Evolutionary conservation across 805 yeast species (phyloP).

Genomic region (Yarrowia sp.): DNA sequence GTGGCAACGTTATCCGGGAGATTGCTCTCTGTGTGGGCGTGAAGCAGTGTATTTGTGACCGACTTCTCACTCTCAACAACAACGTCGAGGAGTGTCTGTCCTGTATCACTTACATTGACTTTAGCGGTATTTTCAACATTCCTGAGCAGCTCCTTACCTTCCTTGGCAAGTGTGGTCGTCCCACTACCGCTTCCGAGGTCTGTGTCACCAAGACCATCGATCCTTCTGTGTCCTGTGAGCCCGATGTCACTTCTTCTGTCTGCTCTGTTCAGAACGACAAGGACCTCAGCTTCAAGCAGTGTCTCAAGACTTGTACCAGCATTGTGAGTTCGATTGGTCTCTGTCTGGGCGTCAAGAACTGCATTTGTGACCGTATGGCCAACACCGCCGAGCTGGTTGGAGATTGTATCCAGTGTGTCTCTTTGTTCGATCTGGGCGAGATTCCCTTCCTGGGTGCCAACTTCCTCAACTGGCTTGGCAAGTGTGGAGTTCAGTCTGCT

Average conservation of each 20-base stretch:
- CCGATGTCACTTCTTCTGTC: background rate
- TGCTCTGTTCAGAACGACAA: background rate
- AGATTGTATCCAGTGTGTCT: background rate
- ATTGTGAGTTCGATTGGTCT: background rate
- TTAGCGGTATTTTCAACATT: background rate
- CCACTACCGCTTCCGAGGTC: background rate
- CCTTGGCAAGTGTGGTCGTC: background rate
- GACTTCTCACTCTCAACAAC: too few species aligned
- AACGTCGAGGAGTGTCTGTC: background rate
- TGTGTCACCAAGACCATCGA: constrained; percentile 3
- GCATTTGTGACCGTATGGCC: background rate
- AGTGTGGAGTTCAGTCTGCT: background rate
- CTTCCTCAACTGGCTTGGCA: constrained; percentile 1
- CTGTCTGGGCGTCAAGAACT: background rate
- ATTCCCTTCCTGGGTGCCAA: background rate
- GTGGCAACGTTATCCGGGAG: background rate
- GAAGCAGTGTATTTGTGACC: too few species aligned
- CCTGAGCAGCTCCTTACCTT: background rate
- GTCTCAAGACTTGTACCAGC: background rate
- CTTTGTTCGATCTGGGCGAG: background rate
- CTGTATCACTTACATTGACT: background rate
- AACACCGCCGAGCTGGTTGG: background rate
- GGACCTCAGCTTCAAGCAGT: background rate
- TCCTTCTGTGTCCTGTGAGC: constrained; percentile 8
- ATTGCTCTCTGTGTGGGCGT: background rate